phyloP scores from a whole-genome alignment of 2,329 filamentous ascomycete genomes.

The Hypomyces rosellus region DNA sequence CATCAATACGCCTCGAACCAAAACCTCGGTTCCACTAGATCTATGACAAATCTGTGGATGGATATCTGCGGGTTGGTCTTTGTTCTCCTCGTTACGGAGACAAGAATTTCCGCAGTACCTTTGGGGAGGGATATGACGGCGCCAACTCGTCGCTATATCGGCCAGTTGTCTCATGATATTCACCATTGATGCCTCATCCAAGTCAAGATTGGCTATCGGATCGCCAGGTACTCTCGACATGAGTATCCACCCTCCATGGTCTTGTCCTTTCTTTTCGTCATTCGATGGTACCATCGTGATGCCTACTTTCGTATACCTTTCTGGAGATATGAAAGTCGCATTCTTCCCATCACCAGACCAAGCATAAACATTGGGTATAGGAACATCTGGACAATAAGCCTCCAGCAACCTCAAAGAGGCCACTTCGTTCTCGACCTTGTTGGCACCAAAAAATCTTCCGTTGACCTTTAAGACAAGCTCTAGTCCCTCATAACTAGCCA shows the following conservation, averaged over 20 bases:
- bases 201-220: slow-evolving; percentile 7
- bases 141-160: slow-evolving; percentile 13
- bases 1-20: slow-evolving; percentile 4
- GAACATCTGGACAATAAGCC: slow-evolving; percentile 15
- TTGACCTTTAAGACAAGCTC: slow-evolving; percentile 18
- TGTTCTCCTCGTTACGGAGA: neutral
- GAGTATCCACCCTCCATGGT: slow-evolving; percentile 17
- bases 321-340: slow-evolving; percentile 1
- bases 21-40: neutral
- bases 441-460: slow-evolving; percentile 16
- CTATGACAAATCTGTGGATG: neutral
- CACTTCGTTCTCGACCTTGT: slow-evolving; percentile 20
- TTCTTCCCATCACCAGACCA: slow-evolving; percentile 17
- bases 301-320: neutral
- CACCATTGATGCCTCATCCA: slow-evolving; percentile 8
- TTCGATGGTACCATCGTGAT: neutral
- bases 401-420: slow-evolving; percentile 14
- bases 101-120: slow-evolving; percentile 12
- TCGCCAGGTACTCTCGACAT: slow-evolving; percentile 13
- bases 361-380: slow-evolving; percentile 14
- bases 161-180: slow-evolving; percentile 15
- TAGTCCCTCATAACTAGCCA: neutral
- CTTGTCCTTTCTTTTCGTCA: neutral
- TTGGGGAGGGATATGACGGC: slow-evolving; percentile 14
- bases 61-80: neutral